Conservation (phyloP, 768 basidiomycete genomes). For the Leccinum pellstonianum region DNA sequence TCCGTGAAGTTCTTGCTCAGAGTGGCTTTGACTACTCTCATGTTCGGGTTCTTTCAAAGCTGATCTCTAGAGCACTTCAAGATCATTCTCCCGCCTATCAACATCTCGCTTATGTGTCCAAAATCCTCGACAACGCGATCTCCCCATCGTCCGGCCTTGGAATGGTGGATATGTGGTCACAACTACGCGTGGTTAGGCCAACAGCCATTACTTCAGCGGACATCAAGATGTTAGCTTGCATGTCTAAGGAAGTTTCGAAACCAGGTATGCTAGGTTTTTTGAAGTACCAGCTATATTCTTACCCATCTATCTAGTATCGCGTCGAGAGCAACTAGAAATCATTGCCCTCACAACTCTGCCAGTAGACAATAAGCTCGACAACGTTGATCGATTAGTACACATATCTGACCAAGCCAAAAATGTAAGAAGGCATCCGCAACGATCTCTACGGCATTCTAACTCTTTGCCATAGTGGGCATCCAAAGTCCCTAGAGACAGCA, state of each 20-base stretch:
- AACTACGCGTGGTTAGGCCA: constrained; percentile 31
- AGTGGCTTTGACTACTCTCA: constrained; percentile 63
- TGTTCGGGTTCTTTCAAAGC: constrained; percentile 54
- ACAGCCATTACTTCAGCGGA: constrained; percentile 19
- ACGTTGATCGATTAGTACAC: constrained; percentile 6
- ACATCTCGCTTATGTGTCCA: constrained; percentile 32
- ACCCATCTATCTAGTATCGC: constrained; percentile 16
- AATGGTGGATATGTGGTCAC: constrained; percentile 69
- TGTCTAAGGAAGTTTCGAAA: background rate
- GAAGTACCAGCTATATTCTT: background rate
- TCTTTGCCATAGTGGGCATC: constrained; percentile 18
- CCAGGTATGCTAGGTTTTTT: constrained; percentile 13
- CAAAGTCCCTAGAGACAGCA: constrained; percentile 1
- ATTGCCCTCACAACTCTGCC: constrained; percentile 27
- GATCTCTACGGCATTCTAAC: constrained; percentile 3
- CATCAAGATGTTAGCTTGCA: constrained; percentile 17
- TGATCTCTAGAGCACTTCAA: constrained; percentile 47
- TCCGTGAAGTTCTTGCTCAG: constrained; percentile 42
- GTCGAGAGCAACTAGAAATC: constrained; percentile 24
- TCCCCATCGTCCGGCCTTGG: constrained; percentile 71
- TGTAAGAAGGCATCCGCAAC: constrained; percentile 13
- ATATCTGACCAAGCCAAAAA: constrained; percentile 24
- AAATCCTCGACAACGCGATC: constrained; percentile 46
- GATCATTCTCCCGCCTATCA: constrained; percentile 35
- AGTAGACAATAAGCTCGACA: constrained; percentile 6